These are phyloP conservation scores for Rhodotorula graminis DNA, from an alignment of 768 basidiomycete species.

Conservation along the genomic window DNA sequence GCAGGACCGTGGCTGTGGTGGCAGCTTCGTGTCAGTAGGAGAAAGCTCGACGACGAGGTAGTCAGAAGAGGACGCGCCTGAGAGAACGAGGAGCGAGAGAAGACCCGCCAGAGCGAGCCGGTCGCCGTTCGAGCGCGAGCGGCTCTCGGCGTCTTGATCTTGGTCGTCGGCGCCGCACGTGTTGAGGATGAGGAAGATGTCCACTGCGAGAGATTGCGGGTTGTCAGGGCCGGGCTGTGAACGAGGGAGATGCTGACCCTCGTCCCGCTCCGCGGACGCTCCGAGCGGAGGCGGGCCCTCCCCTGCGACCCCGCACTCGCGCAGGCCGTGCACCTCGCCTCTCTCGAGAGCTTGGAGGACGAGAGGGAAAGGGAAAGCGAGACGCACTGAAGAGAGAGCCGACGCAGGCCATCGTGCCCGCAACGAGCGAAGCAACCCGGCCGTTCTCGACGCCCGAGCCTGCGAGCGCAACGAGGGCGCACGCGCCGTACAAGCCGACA, in stretches of 20 bases:
- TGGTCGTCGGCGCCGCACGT: too few species aligned
- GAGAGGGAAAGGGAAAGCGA: neutral
- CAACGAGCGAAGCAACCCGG: neutral
- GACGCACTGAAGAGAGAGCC: neutral
- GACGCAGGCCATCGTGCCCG: slow-evolving; percentile 4
- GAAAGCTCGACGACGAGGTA: neutral
- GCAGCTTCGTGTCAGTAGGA: too few species aligned
- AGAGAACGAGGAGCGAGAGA: neutral
- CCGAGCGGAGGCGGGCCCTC: neutral
- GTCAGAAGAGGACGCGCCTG: neutral
- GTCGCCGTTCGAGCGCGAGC: neutral
- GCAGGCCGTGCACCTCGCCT: neutral
- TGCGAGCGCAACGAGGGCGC: slow-evolving; percentile 9
- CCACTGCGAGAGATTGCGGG: neutral
- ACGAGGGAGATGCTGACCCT: too few species aligned
- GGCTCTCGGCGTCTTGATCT: neutral
- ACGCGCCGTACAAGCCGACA: neutral
- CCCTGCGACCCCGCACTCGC: too few species aligned
- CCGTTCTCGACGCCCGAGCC: neutral
- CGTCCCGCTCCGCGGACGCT: too few species aligned
- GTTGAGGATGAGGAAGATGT: neutral
- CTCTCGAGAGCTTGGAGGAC: neutral
- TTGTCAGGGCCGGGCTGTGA: too few species aligned
- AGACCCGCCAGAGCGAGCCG: neutral
- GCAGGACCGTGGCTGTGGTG: slow-evolving; percentile 10